Conservation (phyloP, 371 early-diverging fungal species). For the Mucor plumbeus region DNA sequence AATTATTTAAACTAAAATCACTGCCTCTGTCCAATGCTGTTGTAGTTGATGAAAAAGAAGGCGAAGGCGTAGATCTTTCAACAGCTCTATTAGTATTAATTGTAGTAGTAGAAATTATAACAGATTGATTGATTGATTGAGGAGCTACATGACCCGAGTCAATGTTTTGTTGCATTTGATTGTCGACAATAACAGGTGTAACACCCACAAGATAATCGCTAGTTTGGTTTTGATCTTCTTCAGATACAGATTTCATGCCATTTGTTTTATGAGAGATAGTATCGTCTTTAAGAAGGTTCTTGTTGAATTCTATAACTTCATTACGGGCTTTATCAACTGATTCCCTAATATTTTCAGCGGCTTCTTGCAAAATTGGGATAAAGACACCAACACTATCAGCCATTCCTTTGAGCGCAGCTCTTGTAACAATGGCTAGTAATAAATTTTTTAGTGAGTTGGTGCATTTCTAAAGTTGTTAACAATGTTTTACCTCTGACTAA, state of each 20-base stretch:
- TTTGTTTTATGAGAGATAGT: not conserved
- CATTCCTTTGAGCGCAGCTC: constrained; percentile 52
- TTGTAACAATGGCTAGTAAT: constrained; percentile 43
- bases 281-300: not conserved
- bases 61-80: not conserved
- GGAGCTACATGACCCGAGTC: not conserved
- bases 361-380: constrained; percentile 36
- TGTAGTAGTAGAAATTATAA: not conserved
- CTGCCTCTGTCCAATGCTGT: not conserved
- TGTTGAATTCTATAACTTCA: not conserved
- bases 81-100: not conserved
- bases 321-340: not conserved
- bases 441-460: not conserved
- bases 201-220: not conserved
- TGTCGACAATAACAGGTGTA: not conserved
- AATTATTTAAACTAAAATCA: not conserved
- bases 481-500: constrained; percentile 50
- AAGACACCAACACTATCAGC: constrained; percentile 39
- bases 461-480: not conserved
- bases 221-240: not conserved
- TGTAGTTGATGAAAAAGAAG: not conserved
- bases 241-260: not conserved
- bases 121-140: not conserved
- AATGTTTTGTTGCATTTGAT: not conserved
- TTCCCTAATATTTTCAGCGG: constrained; percentile 13